Evolutionary conservation across 176 grass and related monocot species (phyloP), one percentile per base, ranked within the genome.

Genomic region (Ensete glaucum): DNA sequence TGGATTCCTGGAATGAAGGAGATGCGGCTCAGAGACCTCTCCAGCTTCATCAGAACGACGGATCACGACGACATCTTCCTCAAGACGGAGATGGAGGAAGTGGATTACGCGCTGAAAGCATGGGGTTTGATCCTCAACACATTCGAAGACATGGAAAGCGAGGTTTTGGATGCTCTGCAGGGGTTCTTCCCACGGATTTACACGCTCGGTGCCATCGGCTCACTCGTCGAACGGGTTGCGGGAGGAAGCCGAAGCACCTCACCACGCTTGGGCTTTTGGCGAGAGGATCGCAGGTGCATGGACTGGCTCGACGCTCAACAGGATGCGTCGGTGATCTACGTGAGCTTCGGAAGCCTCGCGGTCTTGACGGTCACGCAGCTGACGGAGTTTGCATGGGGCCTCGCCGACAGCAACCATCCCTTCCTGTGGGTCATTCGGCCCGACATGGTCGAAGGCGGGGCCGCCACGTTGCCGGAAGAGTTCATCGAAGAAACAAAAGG

Each of bases 291-390:
- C n/a, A 6, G 58, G 2, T 76, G 74, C 43, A 12, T 23, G 10
- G 29, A 76, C 9, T 76, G 74, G 74, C 11, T 76, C 43, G 43
- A 76, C n/a, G 16, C 74, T 3, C 74, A 64, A 11, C 1, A 51
- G 34, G 19, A 4, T 1, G 19, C 58, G 14, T 76, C 74, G 9
- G 74, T 76, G 4, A 2, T 76, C 1, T 76, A 76, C 48, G 74
- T 76, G 59, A 76, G 59, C 43, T 76, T 76, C 34, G 59, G 74
- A 13, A 76, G 59, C 74, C 57, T 76, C 57, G 24, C 74, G n/a
- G 9, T 22, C n/a, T 17, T 76, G 34, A 76, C 74, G 9, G 9
- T 13, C 19, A 51, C 15, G 43, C 48, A 76, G 59, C 43, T 76
- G 74, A 34, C 17, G 17, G 74, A 76, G 57, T 76, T 76, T 49